phyloP scores from a whole-genome alignment of 2,329 filamentous ascomycete genomes.

The Colletotrichum tamarilloi region DNA sequence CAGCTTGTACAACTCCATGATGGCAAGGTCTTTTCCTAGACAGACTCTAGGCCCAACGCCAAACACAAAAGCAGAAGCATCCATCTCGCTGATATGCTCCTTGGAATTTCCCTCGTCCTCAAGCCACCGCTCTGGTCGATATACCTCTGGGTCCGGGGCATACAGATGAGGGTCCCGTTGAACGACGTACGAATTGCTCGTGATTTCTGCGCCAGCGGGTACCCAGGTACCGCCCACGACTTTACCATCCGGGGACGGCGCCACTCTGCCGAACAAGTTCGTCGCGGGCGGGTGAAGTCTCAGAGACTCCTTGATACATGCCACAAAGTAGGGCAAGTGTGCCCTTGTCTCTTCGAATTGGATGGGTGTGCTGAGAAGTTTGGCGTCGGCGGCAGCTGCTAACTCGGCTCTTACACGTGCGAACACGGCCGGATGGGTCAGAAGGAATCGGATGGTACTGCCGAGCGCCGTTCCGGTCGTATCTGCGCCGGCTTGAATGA shows the following conservation, averaged over 20 bases:
- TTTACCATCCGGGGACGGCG: constrained; percentile 6
- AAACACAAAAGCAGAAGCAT: constrained; percentile 2
- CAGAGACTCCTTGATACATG: constrained; percentile 23
- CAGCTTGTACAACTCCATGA: constrained; percentile 22
- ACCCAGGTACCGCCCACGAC: constrained; percentile 20
- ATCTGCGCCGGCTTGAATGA: constrained; percentile 26
- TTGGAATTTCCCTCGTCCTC: constrained; percentile 35
- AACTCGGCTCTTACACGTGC: constrained; percentile 6
- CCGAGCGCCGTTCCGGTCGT: constrained; percentile 24
- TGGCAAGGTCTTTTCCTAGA: constrained; percentile 8
- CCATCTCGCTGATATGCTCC: constrained; percentile 10
- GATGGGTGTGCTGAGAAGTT: background rate
- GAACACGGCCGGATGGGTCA: background rate
- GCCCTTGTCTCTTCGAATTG: constrained; percentile 21
- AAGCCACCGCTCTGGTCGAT: constrained; percentile 56
- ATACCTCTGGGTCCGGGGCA: constrained; percentile 45
- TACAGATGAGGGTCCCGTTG: constrained; percentile 47
- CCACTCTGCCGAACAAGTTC: constrained; percentile 7
- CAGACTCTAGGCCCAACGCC: constrained; percentile 17
- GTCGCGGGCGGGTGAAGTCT: constrained; percentile 13
- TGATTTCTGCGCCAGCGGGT: constrained; percentile 13
- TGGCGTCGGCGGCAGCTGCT: background rate
- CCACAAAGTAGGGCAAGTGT: constrained; percentile 18
- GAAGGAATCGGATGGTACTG: constrained; percentile 21
- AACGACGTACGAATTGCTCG: constrained; percentile 46